Base-by-base conservation (phyloP, 768 basidiomycete species). In the Psilocybe cubensis region DNA sequence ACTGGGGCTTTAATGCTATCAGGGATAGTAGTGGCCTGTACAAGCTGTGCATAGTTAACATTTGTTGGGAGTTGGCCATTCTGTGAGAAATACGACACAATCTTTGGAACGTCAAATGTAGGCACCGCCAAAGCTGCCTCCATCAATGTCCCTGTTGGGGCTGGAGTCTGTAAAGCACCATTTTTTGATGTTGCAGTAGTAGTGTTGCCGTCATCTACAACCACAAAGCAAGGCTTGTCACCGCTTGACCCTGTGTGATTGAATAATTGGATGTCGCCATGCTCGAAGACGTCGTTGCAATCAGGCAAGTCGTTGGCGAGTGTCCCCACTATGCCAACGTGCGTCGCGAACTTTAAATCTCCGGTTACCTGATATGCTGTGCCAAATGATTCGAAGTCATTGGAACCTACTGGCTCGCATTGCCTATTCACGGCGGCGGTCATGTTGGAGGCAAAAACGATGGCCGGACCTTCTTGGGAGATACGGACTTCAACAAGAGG, bases 21-120 rank as follows among this genome's bases (percentile, higher is more conserved):
- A 41, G 51, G 51, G 17, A 52, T n/a, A 21, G 51, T 52, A 4
- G 51, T 52, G 11, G 23, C 51, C 20, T 52, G 51, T 3, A 21
- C 21, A 25, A 52, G 33, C 21, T 52, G 51, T 12, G 21, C 51
- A 42, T 52, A 52, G 51, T 52, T 52, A 12, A 52, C 51, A 27
- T 52, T 52, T 8, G 51, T 52, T 17, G 51, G 51, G 3, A 52
- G 51, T 17, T 52, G 51, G 38, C 51, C 21, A 35, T 52, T 40
- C 11, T 14, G 38, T 3, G 51, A 52, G 24, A 52, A 52, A 42
- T 52, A 52, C 23, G 51, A 52, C 20, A 38, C 51, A 8, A 52
- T 52, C 35, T 52, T 52, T 21, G 51, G 38, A 3, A 52, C 51
- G 12, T 52, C 51, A 25, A 52, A 52, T 35, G 51, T 38, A 3